Base-by-base conservation (phyloP, 306 rosid genomes). In the Trifolium fragiferum region DNA sequence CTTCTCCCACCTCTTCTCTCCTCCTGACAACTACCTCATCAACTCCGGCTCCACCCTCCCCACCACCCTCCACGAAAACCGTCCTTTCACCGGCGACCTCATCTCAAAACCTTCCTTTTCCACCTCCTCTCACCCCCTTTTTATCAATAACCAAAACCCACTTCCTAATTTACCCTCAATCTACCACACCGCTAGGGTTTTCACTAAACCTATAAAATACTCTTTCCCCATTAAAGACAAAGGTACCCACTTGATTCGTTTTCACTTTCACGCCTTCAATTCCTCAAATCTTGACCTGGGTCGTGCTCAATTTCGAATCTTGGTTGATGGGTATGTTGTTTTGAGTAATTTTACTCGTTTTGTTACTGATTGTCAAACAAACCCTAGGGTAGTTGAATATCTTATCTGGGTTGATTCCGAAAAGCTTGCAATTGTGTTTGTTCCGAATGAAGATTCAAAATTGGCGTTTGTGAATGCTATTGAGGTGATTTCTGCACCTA, bases 401-500 rank as follows among this genome's bases (percentile, higher is more conserved):
- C 76, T 94, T 10, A 79, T 91, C 37, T 75, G 84, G 87, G 84
- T 87, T 44, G 82, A 81, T 44, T 8, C 83, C 7, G 88, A 83
- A 5, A 86, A 77, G 76, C 86, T 94, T 16, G 86, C 54, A 20
- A 70, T 94, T 20, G 73, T 74, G 21, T 91, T 94, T 78, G 79
- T 91, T 4, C 98, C 98, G 5, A 62, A 13, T 40, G 67, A 72
- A 44, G 79, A 69, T 37, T 83, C 89, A 4, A 77, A 84, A 69
- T 86, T 90, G 53, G 96, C 87, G 9, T 94, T 88, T 80, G 92
- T 91, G 10, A 94, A 90, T 78, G 98, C 96, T 20, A 92, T 91
- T 80, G 98, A 91, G 81, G 95, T 94, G 2, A 84, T 94, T n/a
- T 90, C 97, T 76, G 95, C 96, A 7, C 98, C 98, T 1, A 90